Evolutionary conservation across 108 stramenopile genomes (phyloP), one percentile per base, ranked within the genome.

Genomic region (Skeletonema potamos): DNA sequence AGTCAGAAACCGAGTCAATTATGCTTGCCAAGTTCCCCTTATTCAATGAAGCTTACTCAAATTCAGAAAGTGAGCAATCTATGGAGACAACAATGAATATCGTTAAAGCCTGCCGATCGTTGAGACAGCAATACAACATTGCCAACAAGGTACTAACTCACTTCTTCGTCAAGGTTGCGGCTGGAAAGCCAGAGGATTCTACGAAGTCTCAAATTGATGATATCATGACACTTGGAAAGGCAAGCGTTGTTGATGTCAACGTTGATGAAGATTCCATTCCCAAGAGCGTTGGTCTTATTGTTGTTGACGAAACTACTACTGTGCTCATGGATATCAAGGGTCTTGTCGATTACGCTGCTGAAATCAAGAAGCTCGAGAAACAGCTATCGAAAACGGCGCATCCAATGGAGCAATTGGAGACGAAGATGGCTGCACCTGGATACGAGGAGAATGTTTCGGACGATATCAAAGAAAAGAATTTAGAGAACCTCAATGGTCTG

Each of bases 11-110:
- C 0, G 62, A 85, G 58, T 84, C 97, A 37, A 98, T 99, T 85
- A 99, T 99, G 98, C 62, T 99, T 64, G 92, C 97, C 0, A 70
- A 89, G 58, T 99, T 92, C 73, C 99, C 99, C 27, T 77, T 80
- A 62, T 82, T 83, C 51, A 71, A 70, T 27, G 80, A 82, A 39
- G 73, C 44, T 10, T 94, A 89, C 79, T 70, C 66, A 26, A 76
- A 90, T 62, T 71, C 73, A 2, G 86, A 73, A 48, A 66, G 65
- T 27, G 95, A 95, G 64, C 57, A 72, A 43, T 87, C 89, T 2
- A 97, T 97, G 96, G 71, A 70, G 11, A 59, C 78, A 8, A 91
- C 91, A 39, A 87, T 92, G 89, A 94, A 88, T 13, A 79, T 89
- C 39, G 82, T 97, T 72, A 81, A 83, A 32, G 95, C 95, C 12